phyloP scores from a whole-genome alignment of 495 filamentous ascomycete species.

The Aspergillus mulundensis region DNA sequence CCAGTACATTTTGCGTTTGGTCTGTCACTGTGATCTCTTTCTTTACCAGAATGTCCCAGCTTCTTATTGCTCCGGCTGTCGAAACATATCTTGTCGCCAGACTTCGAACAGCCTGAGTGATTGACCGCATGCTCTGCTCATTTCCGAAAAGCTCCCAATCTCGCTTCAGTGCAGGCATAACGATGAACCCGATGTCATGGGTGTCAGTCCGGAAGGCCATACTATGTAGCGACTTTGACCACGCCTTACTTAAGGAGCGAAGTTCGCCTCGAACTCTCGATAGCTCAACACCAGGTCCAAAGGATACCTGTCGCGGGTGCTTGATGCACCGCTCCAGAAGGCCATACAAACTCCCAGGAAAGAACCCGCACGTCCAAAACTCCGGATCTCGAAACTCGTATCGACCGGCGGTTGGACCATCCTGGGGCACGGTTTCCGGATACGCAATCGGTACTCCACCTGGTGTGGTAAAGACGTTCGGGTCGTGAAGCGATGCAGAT shows the following conservation, averaged over 20 bases:
- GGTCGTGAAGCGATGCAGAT: slow-evolving; percentile 9
- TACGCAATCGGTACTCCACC: slow-evolving; percentile 20
- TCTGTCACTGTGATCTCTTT: slow-evolving; percentile 18
- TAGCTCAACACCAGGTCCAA: not conserved
- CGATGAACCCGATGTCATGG: slow-evolving; percentile 46
- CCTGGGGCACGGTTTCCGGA: slow-evolving; percentile 29
- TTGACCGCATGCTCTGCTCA: slow-evolving; percentile 21
- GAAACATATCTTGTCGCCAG: slow-evolving; percentile 13
- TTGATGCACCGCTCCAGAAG: slow-evolving; percentile 30
- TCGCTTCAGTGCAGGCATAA: slow-evolving; percentile 24
- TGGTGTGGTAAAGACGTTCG: not conserved
- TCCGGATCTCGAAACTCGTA: slow-evolving; percentile 34
- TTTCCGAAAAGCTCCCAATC: slow-evolving; percentile 34
- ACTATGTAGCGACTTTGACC: slow-evolving; percentile 16
- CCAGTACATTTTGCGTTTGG: slow-evolving; percentile 29
- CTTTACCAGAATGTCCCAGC: slow-evolving; percentile 32
- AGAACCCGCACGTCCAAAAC: slow-evolving; percentile 46
- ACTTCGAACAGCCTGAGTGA: slow-evolving; percentile 30
- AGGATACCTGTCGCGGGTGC: slow-evolving; percentile 15
- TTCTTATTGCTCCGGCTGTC: slow-evolving; percentile 33
- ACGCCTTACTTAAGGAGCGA: slow-evolving; percentile 9
- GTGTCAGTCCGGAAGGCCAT: slow-evolving; percentile 33
- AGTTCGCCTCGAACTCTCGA: not conserved
- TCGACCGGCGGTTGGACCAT: slow-evolving; percentile 16
- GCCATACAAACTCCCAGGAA: slow-evolving; percentile 32